Base-by-base conservation (phyloP, 2,329 filamentous ascomycete genomes). In the Arthrobotrys sinensis region DNA sequence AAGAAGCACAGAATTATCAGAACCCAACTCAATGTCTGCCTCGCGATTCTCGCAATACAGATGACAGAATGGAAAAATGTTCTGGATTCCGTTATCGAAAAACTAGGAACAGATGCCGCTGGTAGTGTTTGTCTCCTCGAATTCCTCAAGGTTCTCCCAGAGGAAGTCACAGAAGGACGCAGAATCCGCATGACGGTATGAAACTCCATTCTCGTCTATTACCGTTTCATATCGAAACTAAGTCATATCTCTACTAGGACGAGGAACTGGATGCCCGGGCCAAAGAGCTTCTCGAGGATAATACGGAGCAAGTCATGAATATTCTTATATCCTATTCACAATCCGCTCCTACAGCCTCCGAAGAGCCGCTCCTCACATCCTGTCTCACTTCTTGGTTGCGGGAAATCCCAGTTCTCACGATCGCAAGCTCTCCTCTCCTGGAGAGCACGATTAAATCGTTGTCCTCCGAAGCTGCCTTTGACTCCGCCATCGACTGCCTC, bases 171-270 rank as follows among this genome's bases (percentile, higher is more conserved):
- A 82, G 95, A 99, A 88, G 96, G 96, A 86, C 93, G 96, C 86
- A 99, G 98, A 88, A 97, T 99, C 89, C 97, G 94, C 88, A 89
- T 99, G 86, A 94, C 93, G 90, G 94, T 97, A 96, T 87, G 93
- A 95, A 89, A 86, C 83, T 84, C 84, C 86, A 85, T 86, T 4
- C 24, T 28, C 85, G 85, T 86, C 84, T 85, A 81, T 82, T 82
- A 82, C 28, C 16, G 5, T 4, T 4, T 10, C 11, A n/a, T 19
- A 43, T 19, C 11, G 6, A n/a, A 16, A 8, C 36, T 43, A 6
- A 28, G 19, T 72, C 38, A 64, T 24, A 14, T 21, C 3, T 52
- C 24, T 21, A 1, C 36, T 89, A 97, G 94, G 96, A 99, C 92
- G 94, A 98, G 87, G 95, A 98, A 85, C 89, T 99, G 84, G 89